A percentile compares a stretch with the other conserved stretches of the same genome.
phyloP scores from a whole-genome alignment of 495 filamentous ascomycete genomes.

The Penicillium subrubescens region DNA sequence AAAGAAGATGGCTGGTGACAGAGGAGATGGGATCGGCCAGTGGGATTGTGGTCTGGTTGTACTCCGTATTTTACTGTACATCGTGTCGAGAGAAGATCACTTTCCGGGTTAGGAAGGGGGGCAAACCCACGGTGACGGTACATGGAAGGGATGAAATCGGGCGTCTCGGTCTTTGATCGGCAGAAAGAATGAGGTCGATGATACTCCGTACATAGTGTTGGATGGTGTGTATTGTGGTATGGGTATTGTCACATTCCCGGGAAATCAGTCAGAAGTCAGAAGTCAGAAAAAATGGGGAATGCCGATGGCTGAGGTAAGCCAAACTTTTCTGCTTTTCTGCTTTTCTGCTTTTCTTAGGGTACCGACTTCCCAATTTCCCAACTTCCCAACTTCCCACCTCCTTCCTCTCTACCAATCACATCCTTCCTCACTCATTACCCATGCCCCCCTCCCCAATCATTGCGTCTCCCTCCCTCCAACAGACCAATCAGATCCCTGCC shows the following conservation, averaged over 20 bases:
- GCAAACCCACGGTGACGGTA: slow-evolving; percentile 16
- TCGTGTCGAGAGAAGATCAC: slow-evolving; percentile 12
- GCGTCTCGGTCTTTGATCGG: slow-evolving; percentile 15
- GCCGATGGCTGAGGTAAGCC: slow-evolving; percentile 1
- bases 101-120: slow-evolving; percentile 9
- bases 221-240: background rate
- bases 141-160: slow-evolving; percentile 14
- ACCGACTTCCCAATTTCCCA: background rate
- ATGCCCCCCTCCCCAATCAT: background rate
- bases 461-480: background rate
- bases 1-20: slow-evolving; percentile 6
- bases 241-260: slow-evolving; percentile 1
- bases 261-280: too few species aligned
- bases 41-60: background rate
- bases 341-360: background rate
- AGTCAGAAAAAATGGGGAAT: background rate
- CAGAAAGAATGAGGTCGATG: slow-evolving; percentile 13
- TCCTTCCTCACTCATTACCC: background rate
- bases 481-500: background rate
- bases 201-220: background rate
- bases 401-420: background rate
- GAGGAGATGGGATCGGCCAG: background rate
- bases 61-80: background rate
- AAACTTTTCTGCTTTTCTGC: background rate
- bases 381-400: too few species aligned